Base-by-base conservation (phyloP, 2,329 filamentous ascomycete genomes). In the Lecanosticta acicola region DNA sequence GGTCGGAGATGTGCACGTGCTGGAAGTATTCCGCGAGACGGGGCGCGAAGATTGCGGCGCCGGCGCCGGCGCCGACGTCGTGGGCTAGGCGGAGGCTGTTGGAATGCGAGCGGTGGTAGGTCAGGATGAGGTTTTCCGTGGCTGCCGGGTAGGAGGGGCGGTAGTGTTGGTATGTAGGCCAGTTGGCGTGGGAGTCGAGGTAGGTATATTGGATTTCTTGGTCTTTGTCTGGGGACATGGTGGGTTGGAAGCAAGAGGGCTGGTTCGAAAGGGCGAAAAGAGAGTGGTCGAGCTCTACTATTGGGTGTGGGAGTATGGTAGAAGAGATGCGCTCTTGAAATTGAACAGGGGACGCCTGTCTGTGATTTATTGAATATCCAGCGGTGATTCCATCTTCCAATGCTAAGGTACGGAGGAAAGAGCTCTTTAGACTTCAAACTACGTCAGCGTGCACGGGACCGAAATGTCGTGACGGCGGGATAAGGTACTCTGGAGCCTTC, bases 41-140 rank as follows among this genome's bases (percentile, higher is more conserved):
- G 16, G 21, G 39, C 21, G 18, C 14, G 39, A 16, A 41, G 14
- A 19, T 16, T 4, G 14, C 21, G 3, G 37, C 21, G n/a, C 20
- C 20, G 3, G 37, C 20, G 21, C 26, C 39, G 14, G 21, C 2
- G 24, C 39, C 39, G 5, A 41, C 32, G 37, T 57, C 52, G 43
- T 57, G 54, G 4, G 54, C 54, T 4, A 57, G 52, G 21, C 51
- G 54, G 41, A 51, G 50, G 13, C 52, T 51, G 24, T 51, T 48
- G 46, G 43, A 48, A 29, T 55, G 46, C 11, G 45, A 40, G 10
- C 53, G 49, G 44, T 57, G 54, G 40, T 55, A 50, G 38, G 54
- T 43, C 45, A 55, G 49, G 37, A 57, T 50, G 18, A 57, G 45
- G 32, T 51, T 45, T n/a, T 49, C 48, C 11, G 50, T 18, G 8